Conservation (phyloP, 169 alveolate genomes). For the Plasmodium knowlesi region DNA sequence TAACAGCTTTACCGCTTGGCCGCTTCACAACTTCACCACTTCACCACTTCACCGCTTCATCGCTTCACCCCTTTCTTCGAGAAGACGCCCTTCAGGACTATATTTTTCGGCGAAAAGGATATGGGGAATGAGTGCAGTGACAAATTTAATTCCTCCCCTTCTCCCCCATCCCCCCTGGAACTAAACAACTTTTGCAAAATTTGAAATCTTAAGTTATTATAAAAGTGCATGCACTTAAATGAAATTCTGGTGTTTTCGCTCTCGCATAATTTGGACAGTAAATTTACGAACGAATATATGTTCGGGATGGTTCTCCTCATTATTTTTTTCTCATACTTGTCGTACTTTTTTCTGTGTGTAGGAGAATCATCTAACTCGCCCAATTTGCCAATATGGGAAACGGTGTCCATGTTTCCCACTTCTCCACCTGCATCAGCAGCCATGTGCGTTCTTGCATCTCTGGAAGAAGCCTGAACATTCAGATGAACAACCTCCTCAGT, state of each 20-base stretch:
- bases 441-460: background rate
- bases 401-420: too few relatives aligned
- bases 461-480: background rate
- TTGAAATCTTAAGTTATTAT: slow-evolving; percentile 45
- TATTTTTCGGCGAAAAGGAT: slow-evolving; percentile 64
- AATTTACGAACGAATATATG: slow-evolving; percentile 61
- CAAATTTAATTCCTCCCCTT: background rate
- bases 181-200: slow-evolving; percentile 52
- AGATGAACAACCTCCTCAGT: background rate
- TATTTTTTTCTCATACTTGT: slow-evolving; percentile 52
- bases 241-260: slow-evolving; percentile 55
- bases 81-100: slow-evolving; percentile 44
- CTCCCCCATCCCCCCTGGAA: background rate
- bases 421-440: background rate
- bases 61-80: background rate
- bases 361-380: background rate
- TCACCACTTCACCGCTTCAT: background rate
- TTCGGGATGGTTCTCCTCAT: slow-evolving; percentile 57
- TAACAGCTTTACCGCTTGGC: background rate
- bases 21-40: background rate
- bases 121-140: slow-evolving; percentile 68
- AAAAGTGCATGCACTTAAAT: slow-evolving; percentile 63
- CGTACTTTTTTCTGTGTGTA: slow-evolving; percentile 8
- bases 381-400: background rate
- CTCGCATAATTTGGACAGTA: slow-evolving; percentile 64